Percentiles rank a stretch among this genome's conserved stretches.
Conservation (phyloP, 306 rosid species). For the Quercus bicolor region DNA sequence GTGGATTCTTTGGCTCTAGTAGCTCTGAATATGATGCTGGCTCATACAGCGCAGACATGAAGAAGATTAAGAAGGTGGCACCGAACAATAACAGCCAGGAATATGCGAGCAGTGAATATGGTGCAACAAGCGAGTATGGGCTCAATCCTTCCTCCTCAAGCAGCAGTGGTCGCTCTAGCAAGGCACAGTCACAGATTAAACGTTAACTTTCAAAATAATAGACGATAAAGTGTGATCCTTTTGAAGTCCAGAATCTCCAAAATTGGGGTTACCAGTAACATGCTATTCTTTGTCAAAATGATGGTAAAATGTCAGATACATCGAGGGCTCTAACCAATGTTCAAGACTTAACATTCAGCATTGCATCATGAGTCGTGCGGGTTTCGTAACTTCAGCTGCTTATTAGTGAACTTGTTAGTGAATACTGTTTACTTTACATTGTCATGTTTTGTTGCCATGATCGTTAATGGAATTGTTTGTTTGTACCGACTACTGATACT, state of each 20-base stretch:
- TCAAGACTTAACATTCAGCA: too few relatives aligned
- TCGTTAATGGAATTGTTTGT: too few relatives aligned
- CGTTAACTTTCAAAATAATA: not conserved
- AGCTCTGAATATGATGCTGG: constrained; percentile 38
- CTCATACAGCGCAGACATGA: constrained; percentile 57
- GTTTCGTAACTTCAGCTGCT: too few relatives aligned
- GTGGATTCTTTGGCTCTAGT: constrained; percentile 13
- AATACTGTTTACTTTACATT: too few relatives aligned
- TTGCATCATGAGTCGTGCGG: too few relatives aligned
- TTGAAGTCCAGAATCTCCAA: not conserved
- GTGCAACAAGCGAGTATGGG: constrained; percentile 63
- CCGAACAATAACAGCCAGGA: constrained; percentile 31
- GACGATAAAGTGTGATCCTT: not conserved
- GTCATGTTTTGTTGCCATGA: too few relatives aligned
- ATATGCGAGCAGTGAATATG: constrained; percentile 53
- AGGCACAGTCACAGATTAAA: constrained; percentile 11
- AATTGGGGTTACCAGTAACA: not conserved
- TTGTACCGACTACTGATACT: too few relatives aligned
- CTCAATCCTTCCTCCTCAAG: constrained; percentile 53
- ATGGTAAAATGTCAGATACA: too few relatives aligned
- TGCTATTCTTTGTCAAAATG: too few relatives aligned
- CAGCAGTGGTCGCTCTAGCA: constrained; percentile 40
- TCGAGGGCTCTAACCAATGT: too few relatives aligned
- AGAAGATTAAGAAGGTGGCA: constrained; percentile 42
- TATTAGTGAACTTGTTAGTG: too few relatives aligned